Percentiles rank a stretch among this genome's conserved stretches.
These are phyloP conservation scores for Termitomyces sp. DNA, from an alignment of 768 basidiomycete genomes.

Conservation along the genomic window DNA sequence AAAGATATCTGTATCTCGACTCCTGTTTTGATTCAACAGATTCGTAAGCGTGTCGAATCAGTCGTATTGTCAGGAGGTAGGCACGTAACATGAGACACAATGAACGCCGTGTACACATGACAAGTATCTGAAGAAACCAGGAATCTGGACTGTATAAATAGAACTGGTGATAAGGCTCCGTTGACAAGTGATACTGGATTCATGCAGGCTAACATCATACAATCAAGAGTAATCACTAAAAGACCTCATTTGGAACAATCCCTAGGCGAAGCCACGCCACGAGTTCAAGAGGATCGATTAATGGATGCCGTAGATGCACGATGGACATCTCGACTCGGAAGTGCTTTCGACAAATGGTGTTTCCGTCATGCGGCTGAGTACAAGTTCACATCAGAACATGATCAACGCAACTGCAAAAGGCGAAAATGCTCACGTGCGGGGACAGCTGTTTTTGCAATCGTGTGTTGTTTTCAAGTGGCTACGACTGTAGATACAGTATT, in stretches of 20 bases:
- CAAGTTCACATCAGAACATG: background rate
- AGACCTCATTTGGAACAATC: background rate
- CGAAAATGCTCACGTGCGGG: constrained; percentile 25
- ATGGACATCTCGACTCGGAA: constrained; percentile 3
- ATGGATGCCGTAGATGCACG: constrained; percentile 11
- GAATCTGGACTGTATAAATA: background rate
- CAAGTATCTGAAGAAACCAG: background rate
- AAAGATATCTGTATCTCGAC: background rate
- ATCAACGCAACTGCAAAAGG: constrained; percentile 2
- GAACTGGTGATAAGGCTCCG: background rate
- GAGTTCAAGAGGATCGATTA: background rate
- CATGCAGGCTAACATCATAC: background rate
- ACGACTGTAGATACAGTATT: constrained; percentile 33
- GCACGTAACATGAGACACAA: background rate
- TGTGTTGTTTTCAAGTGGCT: constrained; percentile 26
- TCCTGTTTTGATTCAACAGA: background rate
- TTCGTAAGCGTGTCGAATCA: background rate
- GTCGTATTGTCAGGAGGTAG: background rate
- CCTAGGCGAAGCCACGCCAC: background rate
- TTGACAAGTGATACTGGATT: background rate
- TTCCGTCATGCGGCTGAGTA: constrained; percentile 6
- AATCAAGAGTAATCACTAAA: background rate
- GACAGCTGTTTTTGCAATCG: constrained; percentile 30
- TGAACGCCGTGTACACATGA: background rate
- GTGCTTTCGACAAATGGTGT: constrained; percentile 6